Evolutionary conservation across 768 basidiomycete genomes (phyloP).

Genomic region (Phaffia australis): DNA sequence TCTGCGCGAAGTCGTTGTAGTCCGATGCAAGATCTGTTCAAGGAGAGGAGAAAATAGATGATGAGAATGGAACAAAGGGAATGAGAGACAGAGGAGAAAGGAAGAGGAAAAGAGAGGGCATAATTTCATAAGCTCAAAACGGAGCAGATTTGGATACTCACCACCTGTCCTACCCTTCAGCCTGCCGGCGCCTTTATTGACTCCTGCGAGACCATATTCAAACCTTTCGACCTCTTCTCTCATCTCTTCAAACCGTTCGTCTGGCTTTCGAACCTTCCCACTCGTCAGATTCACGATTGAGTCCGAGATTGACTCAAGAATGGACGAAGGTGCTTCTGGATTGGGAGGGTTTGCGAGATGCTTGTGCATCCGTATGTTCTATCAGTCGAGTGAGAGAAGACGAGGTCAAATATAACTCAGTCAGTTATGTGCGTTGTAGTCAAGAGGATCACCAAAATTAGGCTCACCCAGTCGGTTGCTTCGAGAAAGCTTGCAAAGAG

Average conservation of each 20-base stretch:
- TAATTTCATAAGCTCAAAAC: not conserved
- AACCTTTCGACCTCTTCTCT: conserved; percentile 87
- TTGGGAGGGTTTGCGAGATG: conserved; percentile 84
- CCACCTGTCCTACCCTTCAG: conserved; percentile 73
- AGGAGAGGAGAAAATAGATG: too few relatives aligned
- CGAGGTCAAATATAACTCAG: not conserved
- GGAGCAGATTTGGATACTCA: conserved; percentile 39
- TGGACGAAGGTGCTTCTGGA: conserved; percentile 54
- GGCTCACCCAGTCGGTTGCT: conserved; percentile 91
- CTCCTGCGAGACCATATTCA: conserved; percentile 75
- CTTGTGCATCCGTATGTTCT: conserved; percentile 97
- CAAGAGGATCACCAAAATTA: not conserved
- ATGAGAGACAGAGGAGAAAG: not conserved
- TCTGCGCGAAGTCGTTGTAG: conserved; percentile 92
- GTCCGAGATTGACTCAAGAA: conserved; percentile 92
- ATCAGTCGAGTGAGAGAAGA: conserved; percentile 3
- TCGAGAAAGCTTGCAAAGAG: conserved; percentile 90
- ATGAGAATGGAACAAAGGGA: too few relatives aligned
- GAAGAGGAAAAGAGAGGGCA: not conserved
- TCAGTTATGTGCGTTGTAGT: not conserved
- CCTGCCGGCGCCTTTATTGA: conserved; percentile 71
- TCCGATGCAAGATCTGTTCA: conserved; percentile 88
- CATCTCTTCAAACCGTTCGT: conserved; percentile 88
- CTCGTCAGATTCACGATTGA: conserved; percentile 61
- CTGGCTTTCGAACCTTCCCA: conserved; percentile 87